A percentile compares a stretch with the other conserved stretches of the same genome.
Conservation (phyloP, 1,284 basidiomycete species). For the Tetrapyrgos nigripes region DNA sequence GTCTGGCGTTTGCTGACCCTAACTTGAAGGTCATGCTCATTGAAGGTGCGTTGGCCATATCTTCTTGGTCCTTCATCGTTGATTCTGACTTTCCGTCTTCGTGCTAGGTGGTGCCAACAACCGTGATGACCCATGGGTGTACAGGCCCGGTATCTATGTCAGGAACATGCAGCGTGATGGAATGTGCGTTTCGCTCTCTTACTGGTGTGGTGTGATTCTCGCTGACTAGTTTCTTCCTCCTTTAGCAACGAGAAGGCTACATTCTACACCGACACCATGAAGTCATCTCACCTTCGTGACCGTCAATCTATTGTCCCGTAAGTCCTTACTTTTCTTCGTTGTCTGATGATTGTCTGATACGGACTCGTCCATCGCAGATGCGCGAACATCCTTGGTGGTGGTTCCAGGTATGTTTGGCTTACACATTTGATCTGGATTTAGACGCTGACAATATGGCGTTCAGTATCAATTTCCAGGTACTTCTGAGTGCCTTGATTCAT, state of each 20-base stretch:
- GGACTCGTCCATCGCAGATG: conserved; percentile 47
- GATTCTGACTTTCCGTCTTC: background rate
- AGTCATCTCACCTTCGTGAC: conserved; percentile 64
- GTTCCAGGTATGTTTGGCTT: conserved; percentile 49
- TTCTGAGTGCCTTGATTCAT: conserved; percentile 53
- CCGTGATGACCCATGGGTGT: conserved; percentile 78
- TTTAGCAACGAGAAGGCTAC: conserved; percentile 74
- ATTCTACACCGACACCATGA: conserved; percentile 68
- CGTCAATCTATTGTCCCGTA: conserved; percentile 72
- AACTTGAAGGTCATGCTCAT: conserved; percentile 78
- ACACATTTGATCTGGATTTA: background rate
- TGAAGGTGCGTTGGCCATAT: conserved; percentile 53
- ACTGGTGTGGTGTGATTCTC: background rate
- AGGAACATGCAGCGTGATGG: conserved; percentile 74
- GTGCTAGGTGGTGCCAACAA: conserved; percentile 69
- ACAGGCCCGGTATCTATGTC: conserved; percentile 72
- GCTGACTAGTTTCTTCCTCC: conserved; percentile 8
- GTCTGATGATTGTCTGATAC: background rate
- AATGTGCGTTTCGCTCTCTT: conserved; percentile 54
- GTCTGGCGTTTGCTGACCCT: conserved; percentile 74
- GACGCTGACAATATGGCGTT: conserved; percentile 12
- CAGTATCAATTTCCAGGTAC: conserved; percentile 74
- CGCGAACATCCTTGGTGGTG: conserved; percentile 70
- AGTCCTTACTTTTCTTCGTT: conserved; percentile 28
- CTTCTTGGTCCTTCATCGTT: background rate